phyloP scores from a whole-genome alignment of 2,329 filamentous ascomycete species.

The Colletotrichum sp. region DNA sequence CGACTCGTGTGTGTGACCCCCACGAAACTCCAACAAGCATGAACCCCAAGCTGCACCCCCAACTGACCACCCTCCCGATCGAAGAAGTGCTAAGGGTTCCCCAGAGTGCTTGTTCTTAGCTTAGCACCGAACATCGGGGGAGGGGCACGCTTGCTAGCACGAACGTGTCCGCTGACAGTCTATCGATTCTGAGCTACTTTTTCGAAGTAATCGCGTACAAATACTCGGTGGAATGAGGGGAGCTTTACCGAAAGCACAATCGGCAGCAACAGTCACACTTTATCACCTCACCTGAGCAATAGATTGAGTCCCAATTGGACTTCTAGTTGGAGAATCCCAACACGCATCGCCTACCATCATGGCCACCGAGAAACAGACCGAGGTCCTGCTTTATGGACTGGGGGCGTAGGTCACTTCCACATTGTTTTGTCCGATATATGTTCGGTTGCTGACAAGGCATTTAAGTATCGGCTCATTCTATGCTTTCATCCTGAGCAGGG shows the following conservation, averaged over 20 bases:
- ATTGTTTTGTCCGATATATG: background rate
- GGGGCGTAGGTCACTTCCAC: constrained; percentile 48
- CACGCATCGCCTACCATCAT: background rate
- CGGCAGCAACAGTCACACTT: background rate
- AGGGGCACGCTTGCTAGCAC: background rate
- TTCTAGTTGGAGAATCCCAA: background rate
- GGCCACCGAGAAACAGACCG: constrained; percentile 23
- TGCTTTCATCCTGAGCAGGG: constrained; percentile 54
- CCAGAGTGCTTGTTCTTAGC: background rate
- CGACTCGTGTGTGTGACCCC: background rate
- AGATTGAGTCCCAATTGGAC: background rate
- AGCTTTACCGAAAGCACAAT: background rate
- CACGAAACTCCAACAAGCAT: background rate
- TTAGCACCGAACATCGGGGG: background rate
- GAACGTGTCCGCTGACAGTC: background rate
- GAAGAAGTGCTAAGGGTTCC: background rate
- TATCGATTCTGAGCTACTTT: background rate
- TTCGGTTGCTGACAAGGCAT: background rate
- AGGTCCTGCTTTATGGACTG: constrained; percentile 55
- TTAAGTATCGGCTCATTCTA: constrained; percentile 62
- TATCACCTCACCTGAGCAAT: background rate
- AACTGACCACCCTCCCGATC: background rate
- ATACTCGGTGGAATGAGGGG: background rate
- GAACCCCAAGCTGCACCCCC: background rate
- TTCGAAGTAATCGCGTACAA: background rate